phyloP scores from a whole-genome alignment of 257 asterid species.

The Schizonepeta tenuifolia region DNA sequence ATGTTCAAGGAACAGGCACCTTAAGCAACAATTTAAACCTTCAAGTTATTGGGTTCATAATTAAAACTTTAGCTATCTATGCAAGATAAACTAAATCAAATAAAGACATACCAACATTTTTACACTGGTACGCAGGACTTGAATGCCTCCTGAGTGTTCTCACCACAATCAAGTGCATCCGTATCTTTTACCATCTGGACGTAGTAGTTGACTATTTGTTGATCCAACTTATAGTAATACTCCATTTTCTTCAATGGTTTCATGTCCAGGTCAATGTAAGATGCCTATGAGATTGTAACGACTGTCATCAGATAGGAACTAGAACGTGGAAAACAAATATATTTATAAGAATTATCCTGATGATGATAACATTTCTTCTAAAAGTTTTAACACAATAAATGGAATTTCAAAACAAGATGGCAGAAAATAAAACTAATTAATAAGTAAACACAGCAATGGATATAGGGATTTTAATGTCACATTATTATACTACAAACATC shows the following conservation, averaged over 20 bases:
- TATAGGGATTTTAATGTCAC: too few species aligned
- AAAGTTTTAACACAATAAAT: not conserved
- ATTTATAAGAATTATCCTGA: conserved; percentile 6
- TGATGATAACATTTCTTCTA: conserved; percentile 4
- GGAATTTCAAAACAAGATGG: conserved; percentile 10
- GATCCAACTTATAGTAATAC: conserved; percentile 83
- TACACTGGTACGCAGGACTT: conserved; percentile 26
- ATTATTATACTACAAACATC: too few species aligned
- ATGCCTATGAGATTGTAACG: conserved; percentile 53
- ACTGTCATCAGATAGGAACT: conserved; percentile 28
- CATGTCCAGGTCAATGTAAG: conserved; percentile 94
- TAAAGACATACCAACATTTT: conserved; percentile 28
- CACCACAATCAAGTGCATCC: conserved; percentile 37
- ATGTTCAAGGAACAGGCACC: conserved; percentile 7
- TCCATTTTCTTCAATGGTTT: conserved; percentile 84
- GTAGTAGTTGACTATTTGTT: conserved; percentile 68
- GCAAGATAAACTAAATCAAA: not conserved
- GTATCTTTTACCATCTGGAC: conserved; percentile 50
- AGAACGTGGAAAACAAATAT: conserved; percentile 18
- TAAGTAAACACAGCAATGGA: too few species aligned
- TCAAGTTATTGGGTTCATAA: not conserved
- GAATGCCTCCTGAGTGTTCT: conserved; percentile 35
- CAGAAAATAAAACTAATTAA: conserved; percentile 10
- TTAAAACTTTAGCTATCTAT: conserved; percentile 20
- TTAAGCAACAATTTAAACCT: not conserved